Evolutionary conservation across 805 yeast genomes (phyloP), one percentile per base, ranked within the genome.

Genomic region (Candida orba): DNA sequence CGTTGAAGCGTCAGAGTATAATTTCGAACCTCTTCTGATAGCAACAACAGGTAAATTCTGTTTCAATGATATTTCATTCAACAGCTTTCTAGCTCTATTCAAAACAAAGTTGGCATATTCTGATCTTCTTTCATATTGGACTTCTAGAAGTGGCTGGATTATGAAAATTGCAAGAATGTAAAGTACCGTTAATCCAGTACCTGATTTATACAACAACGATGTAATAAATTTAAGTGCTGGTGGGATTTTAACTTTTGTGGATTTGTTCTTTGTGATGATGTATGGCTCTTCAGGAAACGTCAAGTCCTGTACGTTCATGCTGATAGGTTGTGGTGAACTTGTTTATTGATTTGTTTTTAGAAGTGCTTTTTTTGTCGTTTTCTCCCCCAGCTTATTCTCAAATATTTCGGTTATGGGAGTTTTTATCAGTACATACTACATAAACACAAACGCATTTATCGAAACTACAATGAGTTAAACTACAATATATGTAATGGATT

Each of bases 31-130:
- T 48, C 67, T 67, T 20, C 67, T 71, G 13, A 72, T 54, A 10
- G 65, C 65, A n/a, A 72, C 65, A 4, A 66, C 52, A 4, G 78
- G 72, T 1, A 72, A 63, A 24, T 53, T 54, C 33, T 62, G 49
- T 15, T 54, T 56, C 17, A 57, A 47, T 7, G 64, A 48, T n/a
- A 60, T 43, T 2, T 47, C 40, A 20, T 51, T 58, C 2, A 73
- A 54, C 3, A 55, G 20, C 34, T 53, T 57, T 20, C 68, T 52
- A 22, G 68, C 47, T 23, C 54, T 54, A 3, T 52, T 25, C 13
- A 68, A 57, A 1, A 62, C 63, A 34, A 47, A 52, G 3, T 52
- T 48, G 12, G 63, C 47, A 8, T 68, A 57, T 4, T 65, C 66
- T 2, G 53, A 40, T 36, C 80, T 58, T 48, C 75, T 65, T 6